Evolutionary conservation across 305 asterid genomes (phyloP).

Genomic region (Solanum aculeatissimum): DNA sequence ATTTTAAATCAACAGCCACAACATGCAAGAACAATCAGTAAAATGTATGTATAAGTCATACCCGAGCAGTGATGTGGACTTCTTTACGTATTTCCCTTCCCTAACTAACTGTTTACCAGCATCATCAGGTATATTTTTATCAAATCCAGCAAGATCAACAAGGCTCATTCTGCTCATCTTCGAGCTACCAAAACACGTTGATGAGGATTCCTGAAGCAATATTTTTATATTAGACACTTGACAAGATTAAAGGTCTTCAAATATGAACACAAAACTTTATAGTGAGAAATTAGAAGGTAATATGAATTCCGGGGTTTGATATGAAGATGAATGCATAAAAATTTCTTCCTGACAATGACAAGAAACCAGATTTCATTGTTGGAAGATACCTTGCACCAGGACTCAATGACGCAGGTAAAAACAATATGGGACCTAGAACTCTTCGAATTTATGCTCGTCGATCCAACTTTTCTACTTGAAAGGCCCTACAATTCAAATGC

Average conservation of each 20-base stretch:
- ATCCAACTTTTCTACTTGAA: constrained; percentile 68
- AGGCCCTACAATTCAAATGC: constrained; percentile 44
- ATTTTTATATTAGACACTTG: background rate
- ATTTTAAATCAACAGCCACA: background rate
- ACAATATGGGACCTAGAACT: constrained; percentile 93
- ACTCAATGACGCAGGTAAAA: constrained; percentile 77
- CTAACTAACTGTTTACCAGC: constrained; percentile 50
- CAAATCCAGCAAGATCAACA: constrained; percentile 89
- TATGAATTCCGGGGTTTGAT: background rate
- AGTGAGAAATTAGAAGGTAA: background rate
- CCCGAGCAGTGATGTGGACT: constrained; percentile 90
- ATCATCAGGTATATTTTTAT: constrained; percentile 49
- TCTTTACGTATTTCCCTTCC: constrained; percentile 78
- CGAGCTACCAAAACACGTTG: constrained; percentile 86
- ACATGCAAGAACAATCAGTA: background rate
- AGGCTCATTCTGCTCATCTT: constrained; percentile 81
- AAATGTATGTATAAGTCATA: constrained; percentile 16
- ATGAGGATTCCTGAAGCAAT: constrained; percentile 63
- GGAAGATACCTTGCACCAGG: constrained; percentile 85
- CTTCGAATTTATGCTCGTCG: constrained; percentile 70
- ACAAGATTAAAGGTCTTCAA: background rate
- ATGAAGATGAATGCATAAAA: background rate
- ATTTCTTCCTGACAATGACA: background rate
- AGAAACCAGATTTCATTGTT: background rate
- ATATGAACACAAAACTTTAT: background rate